Percentiles rank a stretch among this genome's conserved stretches.
phyloP scores from a whole-genome alignment of 768 basidiomycete species.

The Mycena amicta region DNA sequence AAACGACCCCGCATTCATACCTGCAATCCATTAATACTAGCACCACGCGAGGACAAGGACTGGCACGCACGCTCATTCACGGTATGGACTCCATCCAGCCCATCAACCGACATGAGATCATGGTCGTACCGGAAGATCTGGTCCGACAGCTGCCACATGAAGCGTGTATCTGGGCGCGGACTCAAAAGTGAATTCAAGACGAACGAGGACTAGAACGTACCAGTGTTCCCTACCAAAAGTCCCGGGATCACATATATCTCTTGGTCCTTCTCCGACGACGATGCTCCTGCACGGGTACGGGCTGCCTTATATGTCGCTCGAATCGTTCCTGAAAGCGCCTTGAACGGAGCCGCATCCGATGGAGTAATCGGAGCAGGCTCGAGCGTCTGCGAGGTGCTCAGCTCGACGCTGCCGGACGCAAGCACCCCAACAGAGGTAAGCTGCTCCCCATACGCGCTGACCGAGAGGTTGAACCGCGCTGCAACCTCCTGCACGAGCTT shows the following conservation, averaged over 20 bases:
- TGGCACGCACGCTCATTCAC: slow-evolving; percentile 49
- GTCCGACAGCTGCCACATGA: slow-evolving; percentile 32
- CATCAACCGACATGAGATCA: slow-evolving; percentile 23
- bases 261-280: neutral
- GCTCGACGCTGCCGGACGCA: slow-evolving; percentile 32
- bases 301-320: slow-evolving; percentile 37
- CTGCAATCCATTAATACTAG: neutral
- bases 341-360: slow-evolving; percentile 26
- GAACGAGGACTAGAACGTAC: slow-evolving; percentile 19
- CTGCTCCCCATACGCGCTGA: slow-evolving; percentile 39
- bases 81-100: slow-evolving; percentile 40
- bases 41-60: neutral
- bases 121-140: slow-evolving; percentile 55
- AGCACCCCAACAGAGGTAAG: slow-evolving; percentile 21
- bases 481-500: slow-evolving; percentile 35
- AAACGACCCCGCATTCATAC: neutral
- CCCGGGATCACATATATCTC: slow-evolving; percentile 29
- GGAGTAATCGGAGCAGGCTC: slow-evolving; percentile 52
- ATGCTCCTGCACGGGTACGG: too few relatives aligned
- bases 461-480: slow-evolving; percentile 38
- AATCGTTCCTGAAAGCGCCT: slow-evolving; percentile 41
- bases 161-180: slow-evolving; percentile 36
- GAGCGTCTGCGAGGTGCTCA: slow-evolving; percentile 39
- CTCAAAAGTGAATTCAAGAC: too few relatives aligned
- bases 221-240: slow-evolving; percentile 38